Evolutionary conservation across 768 basidiomycete genomes (phyloP).

Genomic region (Amanita exitialis): DNA sequence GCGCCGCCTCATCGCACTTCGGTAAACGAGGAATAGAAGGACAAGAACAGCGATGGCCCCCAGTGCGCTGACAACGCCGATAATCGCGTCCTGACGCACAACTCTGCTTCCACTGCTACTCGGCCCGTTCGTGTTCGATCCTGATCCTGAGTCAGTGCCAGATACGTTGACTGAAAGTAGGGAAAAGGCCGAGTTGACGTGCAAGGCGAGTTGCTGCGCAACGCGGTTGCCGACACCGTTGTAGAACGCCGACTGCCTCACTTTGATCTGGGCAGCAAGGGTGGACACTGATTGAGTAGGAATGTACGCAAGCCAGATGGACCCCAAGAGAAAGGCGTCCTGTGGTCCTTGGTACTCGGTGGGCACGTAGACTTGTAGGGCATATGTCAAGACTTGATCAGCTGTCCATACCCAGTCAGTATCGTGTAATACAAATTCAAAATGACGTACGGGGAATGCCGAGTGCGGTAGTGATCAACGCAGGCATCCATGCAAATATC

Average conservation of each 20-base stretch:
- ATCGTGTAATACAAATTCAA: slow-evolving; percentile 6
- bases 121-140: slow-evolving; percentile 13
- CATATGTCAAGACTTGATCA: slow-evolving; percentile 32
- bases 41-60: slow-evolving; percentile 71
- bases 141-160: slow-evolving; percentile 12
- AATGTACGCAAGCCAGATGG: slow-evolving; percentile 66
- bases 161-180: slow-evolving; percentile 34
- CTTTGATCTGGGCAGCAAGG: slow-evolving; percentile 59
- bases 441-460: slow-evolving; percentile 18
- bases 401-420: slow-evolving; percentile 13
- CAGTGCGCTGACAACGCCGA: slow-evolving; percentile 79
- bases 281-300: slow-evolving; percentile 40
- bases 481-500: slow-evolving; percentile 66
- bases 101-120: slow-evolving; percentile 18
- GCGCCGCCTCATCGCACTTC: slow-evolving; percentile 54
- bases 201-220: slow-evolving; percentile 46
- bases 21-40: slow-evolving; percentile 61
- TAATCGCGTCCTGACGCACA: slow-evolving; percentile 73
- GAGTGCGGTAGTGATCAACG: slow-evolving; percentile 23
- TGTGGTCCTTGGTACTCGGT: slow-evolving; percentile 33
- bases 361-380: slow-evolving; percentile 65
- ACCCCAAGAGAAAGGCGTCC: slow-evolving; percentile 46
- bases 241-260: slow-evolving; percentile 55
- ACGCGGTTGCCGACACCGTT: slow-evolving; percentile 33
- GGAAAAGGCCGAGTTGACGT: slow-evolving; percentile 62